phyloP scores from a whole-genome alignment of 2,329 filamentous ascomycete genomes.

The Colletotrichum cereale region DNA sequence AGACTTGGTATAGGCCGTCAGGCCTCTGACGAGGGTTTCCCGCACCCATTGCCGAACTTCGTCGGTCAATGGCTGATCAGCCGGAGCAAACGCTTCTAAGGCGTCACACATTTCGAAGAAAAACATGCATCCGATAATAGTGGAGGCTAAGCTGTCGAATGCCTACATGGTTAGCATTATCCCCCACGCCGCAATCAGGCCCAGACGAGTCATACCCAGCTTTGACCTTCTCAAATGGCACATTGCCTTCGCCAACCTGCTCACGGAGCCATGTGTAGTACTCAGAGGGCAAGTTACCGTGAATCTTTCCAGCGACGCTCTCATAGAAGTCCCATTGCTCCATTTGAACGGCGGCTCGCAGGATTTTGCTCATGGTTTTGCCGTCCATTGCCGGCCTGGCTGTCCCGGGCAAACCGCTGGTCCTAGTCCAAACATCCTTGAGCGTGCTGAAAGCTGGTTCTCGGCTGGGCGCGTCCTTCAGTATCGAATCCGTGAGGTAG shows the following conservation, averaged over 20 bases:
- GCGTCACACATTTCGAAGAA: neutral
- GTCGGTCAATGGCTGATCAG: neutral
- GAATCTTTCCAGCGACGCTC: neutral
- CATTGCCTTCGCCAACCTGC: slow-evolving; percentile 4
- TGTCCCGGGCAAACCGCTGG: too few relatives aligned
- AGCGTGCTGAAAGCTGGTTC: neutral
- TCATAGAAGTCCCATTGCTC: slow-evolving; percentile 18
- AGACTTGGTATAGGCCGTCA: neutral
- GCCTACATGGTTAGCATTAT: neutral
- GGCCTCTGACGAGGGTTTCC: neutral
- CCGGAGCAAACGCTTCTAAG: neutral
- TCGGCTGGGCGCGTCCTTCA: neutral
- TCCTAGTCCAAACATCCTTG: slow-evolving; percentile 3
- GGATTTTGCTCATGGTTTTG: neutral
- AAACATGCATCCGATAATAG: neutral
- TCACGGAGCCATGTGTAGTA: slow-evolving; percentile 3
- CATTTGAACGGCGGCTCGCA: neutral
- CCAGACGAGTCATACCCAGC: slow-evolving; percentile 1
- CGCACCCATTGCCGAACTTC: slow-evolving; percentile 1
- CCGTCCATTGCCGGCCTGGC: neutral
- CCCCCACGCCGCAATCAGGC: neutral
- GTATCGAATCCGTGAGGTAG: neutral
- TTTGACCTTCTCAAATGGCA: slow-evolving; percentile 4
- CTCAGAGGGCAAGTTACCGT: neutral
- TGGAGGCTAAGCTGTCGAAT: neutral